These are phyloP conservation scores for Pestalotiopsis sp. DNA, from an alignment of 2,329 filamentous ascomycete genomes.

Conservation along the genomic window DNA sequence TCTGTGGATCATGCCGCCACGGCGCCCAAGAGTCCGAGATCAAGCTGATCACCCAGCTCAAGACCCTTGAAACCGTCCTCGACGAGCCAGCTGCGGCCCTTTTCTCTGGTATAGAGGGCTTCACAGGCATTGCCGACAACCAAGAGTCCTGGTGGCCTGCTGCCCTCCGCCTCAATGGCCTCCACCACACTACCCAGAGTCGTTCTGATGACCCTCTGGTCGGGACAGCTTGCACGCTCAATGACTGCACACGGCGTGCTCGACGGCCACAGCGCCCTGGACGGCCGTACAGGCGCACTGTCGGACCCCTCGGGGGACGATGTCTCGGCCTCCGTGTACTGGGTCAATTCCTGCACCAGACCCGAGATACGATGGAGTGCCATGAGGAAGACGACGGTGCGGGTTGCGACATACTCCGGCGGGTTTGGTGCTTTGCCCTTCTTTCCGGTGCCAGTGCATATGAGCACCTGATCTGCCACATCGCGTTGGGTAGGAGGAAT, in stretches of 20 bases:
- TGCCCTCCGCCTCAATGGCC: constrained; percentile 88
- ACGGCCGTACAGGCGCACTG: constrained; percentile 13
- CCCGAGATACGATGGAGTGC: constrained; percentile 81
- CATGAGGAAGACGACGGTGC: constrained; percentile 95
- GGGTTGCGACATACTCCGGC: constrained; percentile 73
- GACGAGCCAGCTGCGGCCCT: constrained; percentile 73
- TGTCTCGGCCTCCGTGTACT: constrained; percentile 33
- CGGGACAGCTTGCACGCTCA: constrained; percentile 89
- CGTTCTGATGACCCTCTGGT: constrained; percentile 90
- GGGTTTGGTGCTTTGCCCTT: constrained; percentile 84
- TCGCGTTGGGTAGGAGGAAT: constrained; percentile 89
- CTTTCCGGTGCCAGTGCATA: constrained; percentile 95
- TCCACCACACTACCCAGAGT: constrained; percentile 78
- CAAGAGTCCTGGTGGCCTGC: constrained; percentile 83
- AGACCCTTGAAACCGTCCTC: constrained; percentile 85
- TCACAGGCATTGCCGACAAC: constrained; percentile 86
- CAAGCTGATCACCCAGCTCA: constrained; percentile 44
- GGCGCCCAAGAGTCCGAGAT: background rate
- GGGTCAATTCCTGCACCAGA: constrained; percentile 72
- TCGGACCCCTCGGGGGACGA: constrained; percentile 29
- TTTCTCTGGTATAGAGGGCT: constrained; percentile 64
- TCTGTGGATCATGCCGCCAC: background rate
- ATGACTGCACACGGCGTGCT: constrained; percentile 89
- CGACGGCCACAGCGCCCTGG: constrained; percentile 66
- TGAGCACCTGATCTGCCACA: constrained; percentile 87